Evolutionary conservation across 78 protist species (phyloP), one percentile per base, ranked within the genome.

Genomic region (Dictyostelium intermedium): DNA sequence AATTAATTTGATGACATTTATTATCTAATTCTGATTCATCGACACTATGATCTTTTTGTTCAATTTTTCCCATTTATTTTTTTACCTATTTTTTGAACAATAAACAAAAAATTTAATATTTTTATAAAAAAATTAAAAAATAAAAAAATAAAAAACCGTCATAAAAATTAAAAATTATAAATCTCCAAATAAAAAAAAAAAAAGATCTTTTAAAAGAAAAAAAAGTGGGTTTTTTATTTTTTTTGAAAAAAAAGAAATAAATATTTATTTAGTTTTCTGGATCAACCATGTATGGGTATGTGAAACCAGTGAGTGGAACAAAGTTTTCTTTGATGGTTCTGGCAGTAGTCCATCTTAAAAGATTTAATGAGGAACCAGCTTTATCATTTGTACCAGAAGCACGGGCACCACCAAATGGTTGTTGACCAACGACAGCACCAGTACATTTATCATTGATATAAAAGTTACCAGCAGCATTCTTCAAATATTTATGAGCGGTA

Each of bases 371-470:
- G 14, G 95, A 41, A 35, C 99, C 99, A 16, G 99, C 98, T 97
- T 98, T 98, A 95, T 98, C 99, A 91, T 98, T 98, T 43, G 99
- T 98, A 80, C 99, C 99, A 5, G 96, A 82, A 37, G 84, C 83
- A 50, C 98, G 85, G 2, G 96, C 92, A 53, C 97, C 97, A 32
- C 98, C 97, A 37, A 96, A 96, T 56, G 98, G 97, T 87, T 97
- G 98, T 87, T 96, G 97, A 25, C 99, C 99, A 35, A 98, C 99
- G 20, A 98, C 98, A 13, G 99, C 98, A 39, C 99, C 99, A 18
- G 99, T 98, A 83, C 96, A 91, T 96, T 97, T 98, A 95, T 97
- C 98, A 87, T 98, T 98, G 91, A 98, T 96, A 95, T 98, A 98
- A 63, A 98, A 87, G 96, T 98, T 98, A 53, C 99, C 99, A 20